Evolutionary conservation across 129 eudicot genomes (phyloP).

Genomic region (Helianthus tuberosus): DNA sequence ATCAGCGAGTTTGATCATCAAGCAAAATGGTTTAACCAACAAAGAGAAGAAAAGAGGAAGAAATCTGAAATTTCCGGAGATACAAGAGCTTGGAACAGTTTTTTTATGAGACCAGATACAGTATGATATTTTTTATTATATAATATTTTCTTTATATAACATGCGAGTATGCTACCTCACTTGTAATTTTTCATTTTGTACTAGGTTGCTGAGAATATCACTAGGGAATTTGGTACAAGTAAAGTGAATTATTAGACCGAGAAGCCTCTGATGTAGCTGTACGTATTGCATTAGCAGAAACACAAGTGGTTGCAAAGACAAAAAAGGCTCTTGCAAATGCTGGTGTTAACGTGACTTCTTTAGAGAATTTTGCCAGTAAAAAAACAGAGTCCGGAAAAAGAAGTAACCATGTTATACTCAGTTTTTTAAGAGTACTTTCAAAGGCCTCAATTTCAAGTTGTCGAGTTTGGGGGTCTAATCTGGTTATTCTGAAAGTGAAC

Average conservation of each 20-base stretch:
- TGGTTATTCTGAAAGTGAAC: conserved; percentile 82
- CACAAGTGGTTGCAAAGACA: conserved; percentile 83
- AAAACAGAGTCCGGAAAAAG: conserved; percentile 61
- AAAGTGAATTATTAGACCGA: conserved; percentile 74
- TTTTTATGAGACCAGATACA: conserved; percentile 90
- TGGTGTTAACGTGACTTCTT: conserved; percentile 76
- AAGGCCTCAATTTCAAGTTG: too few relatives aligned
- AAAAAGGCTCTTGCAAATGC: conserved; percentile 85
- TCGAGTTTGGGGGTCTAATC: too few relatives aligned
- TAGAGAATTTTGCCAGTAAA: conserved; percentile 70
- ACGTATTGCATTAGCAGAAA: conserved; percentile 80
- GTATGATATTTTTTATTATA: conserved; percentile 36
- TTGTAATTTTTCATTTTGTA: neutral
- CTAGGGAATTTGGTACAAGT: conserved; percentile 78
- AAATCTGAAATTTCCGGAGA: conserved; percentile 81
- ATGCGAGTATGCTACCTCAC: neutral
- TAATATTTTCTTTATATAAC: neutral
- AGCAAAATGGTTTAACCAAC: conserved; percentile 66
- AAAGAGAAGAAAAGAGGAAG: conserved; percentile 75
- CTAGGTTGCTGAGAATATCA: conserved; percentile 84
- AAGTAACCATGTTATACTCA: conserved; percentile 87
- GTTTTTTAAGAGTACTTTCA: too few relatives aligned
- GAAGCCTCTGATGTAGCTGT: conserved; percentile 82
- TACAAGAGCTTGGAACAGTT: conserved; percentile 87
- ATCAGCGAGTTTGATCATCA: conserved; percentile 24